These are phyloP conservation scores for Hibiscus mutabilis DNA, from an alignment of 345 rosid genomes.

Conservation along the genomic window DNA sequence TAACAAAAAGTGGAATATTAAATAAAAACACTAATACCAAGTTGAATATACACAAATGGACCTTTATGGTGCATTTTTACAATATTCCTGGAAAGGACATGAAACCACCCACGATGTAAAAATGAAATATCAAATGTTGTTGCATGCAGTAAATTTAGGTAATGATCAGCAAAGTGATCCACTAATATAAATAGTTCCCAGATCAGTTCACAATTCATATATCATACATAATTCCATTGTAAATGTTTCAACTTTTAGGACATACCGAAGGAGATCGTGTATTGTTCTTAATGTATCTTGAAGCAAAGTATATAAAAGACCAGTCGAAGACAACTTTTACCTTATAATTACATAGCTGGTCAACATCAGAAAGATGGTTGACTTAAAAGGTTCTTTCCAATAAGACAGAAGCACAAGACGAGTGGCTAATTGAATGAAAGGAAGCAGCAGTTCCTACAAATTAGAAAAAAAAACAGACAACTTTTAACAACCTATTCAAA, in stretches of 20 bases:
- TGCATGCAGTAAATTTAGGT: not conserved
- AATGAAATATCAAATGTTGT: not conserved
- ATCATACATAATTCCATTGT: not conserved
- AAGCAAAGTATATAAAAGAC: constrained; percentile 4
- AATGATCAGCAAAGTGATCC: not conserved
- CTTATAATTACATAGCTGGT: constrained; percentile 34
- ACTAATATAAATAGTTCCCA: not conserved
- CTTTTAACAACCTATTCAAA: not conserved
- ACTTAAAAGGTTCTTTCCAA: constrained; percentile 69
- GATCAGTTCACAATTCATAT: not conserved
- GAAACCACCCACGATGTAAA: not conserved
- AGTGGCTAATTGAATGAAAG: constrained; percentile 41
- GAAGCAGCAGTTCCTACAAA: constrained; percentile 71
- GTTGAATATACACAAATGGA: not conserved
- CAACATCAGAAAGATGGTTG: constrained; percentile 48
- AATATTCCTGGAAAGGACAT: not conserved
- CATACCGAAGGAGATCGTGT: not conserved
- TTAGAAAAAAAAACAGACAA: not conserved
- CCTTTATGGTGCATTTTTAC: constrained; percentile 1
- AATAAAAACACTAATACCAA: constrained; percentile 5
- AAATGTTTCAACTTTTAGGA: not conserved
- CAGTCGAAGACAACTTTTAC: constrained; percentile 26
- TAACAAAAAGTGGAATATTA: not conserved
- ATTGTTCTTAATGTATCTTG: not conserved
- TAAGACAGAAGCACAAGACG: constrained; percentile 47